phyloP scores from a whole-genome alignment of 805 yeast genomes.

The Candida hispaniensis region DNA sequence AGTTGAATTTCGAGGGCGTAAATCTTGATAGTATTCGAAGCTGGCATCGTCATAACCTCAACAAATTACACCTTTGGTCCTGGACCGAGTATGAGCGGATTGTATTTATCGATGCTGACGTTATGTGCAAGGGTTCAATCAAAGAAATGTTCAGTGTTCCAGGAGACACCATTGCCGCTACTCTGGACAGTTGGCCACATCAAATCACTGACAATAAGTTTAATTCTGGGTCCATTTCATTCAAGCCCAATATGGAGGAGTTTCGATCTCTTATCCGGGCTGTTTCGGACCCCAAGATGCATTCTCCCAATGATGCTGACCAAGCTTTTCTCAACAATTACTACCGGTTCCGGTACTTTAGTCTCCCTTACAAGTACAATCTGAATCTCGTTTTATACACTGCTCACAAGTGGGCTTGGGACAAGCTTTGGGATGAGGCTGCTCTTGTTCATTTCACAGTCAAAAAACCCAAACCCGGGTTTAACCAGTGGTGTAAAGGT shows the following conservation, averaged over 20 bases:
- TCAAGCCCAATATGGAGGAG: constrained; percentile 24
- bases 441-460: constrained; percentile 22
- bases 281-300: constrained; percentile 24
- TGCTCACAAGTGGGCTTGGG: constrained; percentile 21
- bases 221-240: constrained; percentile 23
- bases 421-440: constrained; percentile 23
- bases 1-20: constrained; percentile 23
- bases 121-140: constrained; percentile 25
- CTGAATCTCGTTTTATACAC: constrained; percentile 23
- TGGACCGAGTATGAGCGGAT: constrained; percentile 33
- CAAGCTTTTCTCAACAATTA: constrained; percentile 23
- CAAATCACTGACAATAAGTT: constrained; percentile 21
- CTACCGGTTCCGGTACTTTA: constrained; percentile 20
- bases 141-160: constrained; percentile 22
- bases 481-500: constrained; percentile 2
- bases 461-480: constrained; percentile 19
- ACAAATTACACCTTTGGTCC: constrained; percentile 49
- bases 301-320: constrained; percentile 24
- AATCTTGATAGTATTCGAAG: constrained; percentile 21
- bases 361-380: constrained; percentile 23
- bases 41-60: constrained; percentile 30
- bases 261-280: constrained; percentile 21
- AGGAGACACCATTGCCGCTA: constrained; percentile 22
- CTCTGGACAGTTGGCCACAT: constrained; percentile 25
- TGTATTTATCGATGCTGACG: constrained; percentile 46